phyloP scores from a whole-genome alignment of 164 flowering plant genomes.

The Macadamia tetraphylla region DNA sequence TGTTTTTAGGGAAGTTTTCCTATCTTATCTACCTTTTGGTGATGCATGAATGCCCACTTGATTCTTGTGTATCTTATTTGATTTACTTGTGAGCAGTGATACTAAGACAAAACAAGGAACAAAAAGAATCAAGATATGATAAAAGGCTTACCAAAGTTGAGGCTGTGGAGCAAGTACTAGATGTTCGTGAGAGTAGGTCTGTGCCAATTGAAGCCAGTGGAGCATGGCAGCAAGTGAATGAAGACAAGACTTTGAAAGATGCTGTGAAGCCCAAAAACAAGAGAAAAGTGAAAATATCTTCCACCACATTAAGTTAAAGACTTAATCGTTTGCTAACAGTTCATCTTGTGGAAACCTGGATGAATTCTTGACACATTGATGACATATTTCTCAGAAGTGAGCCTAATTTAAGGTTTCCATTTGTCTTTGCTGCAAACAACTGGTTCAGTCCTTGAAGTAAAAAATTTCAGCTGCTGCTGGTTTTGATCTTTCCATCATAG shows the following conservation, averaged over 20 bases:
- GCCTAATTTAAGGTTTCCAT: too few relatives aligned
- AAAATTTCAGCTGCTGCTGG: too few relatives aligned
- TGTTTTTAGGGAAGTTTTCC: too few relatives aligned
- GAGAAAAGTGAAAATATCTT: slow-evolving; percentile 45
- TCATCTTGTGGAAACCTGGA: too few relatives aligned
- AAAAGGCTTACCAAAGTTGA: slow-evolving; percentile 13
- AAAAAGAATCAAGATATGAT: slow-evolving; percentile 11
- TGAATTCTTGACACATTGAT: too few relatives aligned
- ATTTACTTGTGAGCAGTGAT: slow-evolving; percentile 27
- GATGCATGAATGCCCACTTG: too few relatives aligned
- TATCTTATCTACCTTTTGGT: too few relatives aligned
- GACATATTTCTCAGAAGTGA: too few relatives aligned
- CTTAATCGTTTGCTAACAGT: slow-evolving; percentile 12
- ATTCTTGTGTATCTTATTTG: neutral
- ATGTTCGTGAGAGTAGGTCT: slow-evolving; percentile 11
- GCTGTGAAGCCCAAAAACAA: slow-evolving; percentile 78
- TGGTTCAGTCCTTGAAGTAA: too few relatives aligned
- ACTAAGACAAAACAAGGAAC: slow-evolving; percentile 8
- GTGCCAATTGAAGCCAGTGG: slow-evolving; percentile 18
- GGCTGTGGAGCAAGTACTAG: slow-evolving; percentile 17
- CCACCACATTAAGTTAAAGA: slow-evolving; percentile 14
- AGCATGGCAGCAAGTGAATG: slow-evolving; percentile 12
- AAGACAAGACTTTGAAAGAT: slow-evolving; percentile 55
- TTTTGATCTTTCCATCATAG: too few relatives aligned
- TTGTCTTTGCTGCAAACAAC: too few relatives aligned